Conservation (phyloP, 768 basidiomycete species). For the Phylloporus arenicola region DNA sequence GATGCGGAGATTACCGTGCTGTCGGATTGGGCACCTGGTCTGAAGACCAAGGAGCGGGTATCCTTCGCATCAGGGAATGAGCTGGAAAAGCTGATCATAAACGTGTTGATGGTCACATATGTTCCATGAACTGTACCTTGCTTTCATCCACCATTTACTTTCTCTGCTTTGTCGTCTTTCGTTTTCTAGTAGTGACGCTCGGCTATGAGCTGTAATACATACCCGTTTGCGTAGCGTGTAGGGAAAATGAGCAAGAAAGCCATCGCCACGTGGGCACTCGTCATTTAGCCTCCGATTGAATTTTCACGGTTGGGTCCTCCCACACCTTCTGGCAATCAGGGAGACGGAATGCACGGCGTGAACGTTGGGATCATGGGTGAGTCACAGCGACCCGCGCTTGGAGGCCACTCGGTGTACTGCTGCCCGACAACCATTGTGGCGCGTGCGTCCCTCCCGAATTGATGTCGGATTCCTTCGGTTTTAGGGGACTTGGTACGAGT, state of each 20-base stretch:
- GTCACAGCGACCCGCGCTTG: background rate
- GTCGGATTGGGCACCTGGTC: slow-evolving; percentile 45
- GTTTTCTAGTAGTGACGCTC: background rate
- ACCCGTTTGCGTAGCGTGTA: background rate
- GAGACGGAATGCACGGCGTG: background rate
- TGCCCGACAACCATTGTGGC: no score
- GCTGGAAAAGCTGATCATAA: slow-evolving; percentile 70
- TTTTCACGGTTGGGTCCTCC: background rate
- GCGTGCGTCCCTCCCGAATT: no score
- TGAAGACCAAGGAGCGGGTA: slow-evolving; percentile 60
- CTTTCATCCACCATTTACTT: background rate
- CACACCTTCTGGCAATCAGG: background rate
- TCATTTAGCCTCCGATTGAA: background rate
- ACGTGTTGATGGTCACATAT: slow-evolving; percentile 66
- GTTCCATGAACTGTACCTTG: slow-evolving; percentile 40
- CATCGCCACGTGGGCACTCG: background rate
- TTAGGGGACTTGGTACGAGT: no score
- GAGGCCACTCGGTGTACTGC: no score
- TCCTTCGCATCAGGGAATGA: slow-evolving; percentile 62
- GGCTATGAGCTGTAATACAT: background rate
- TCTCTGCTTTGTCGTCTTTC: background rate
- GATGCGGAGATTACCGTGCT: slow-evolving; percentile 60
- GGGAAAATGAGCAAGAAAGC: background rate
- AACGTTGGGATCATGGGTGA: background rate
- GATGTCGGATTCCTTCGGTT: no score